phyloP scores from a whole-genome alignment of 177 flowering plant species.

The Vitis hybrid region DNA sequence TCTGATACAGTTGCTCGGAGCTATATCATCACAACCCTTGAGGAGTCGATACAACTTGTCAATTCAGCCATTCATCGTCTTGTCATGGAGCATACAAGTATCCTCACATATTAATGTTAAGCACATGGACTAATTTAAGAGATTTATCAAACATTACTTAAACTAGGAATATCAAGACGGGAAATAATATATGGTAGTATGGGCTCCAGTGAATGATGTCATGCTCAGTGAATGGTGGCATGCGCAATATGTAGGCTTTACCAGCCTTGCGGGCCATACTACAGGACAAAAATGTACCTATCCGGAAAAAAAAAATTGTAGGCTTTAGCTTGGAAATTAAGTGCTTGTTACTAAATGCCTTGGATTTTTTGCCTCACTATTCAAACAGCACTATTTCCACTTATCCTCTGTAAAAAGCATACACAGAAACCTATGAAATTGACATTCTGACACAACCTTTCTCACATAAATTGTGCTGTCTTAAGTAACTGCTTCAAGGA shows the following conservation, averaged over 20 bases:
- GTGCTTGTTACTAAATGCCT: no score
- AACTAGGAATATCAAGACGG: no score
- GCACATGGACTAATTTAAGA: not conserved
- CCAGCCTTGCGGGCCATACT: no score
- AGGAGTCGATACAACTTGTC: constrained; percentile 80
- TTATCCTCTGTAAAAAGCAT: not conserved
- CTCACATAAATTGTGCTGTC: not conserved
- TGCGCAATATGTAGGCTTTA: no score
- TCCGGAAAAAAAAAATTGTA: no score
- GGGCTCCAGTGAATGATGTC: no score
- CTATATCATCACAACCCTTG: constrained; percentile 86
- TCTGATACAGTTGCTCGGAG: constrained; percentile 90
- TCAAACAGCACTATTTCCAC: not conserved
- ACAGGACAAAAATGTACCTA: no score
- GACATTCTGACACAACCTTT: not conserved
- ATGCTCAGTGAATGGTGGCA: no score
- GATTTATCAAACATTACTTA: not conserved
- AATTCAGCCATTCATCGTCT: constrained; percentile 83
- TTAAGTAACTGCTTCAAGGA: not conserved
- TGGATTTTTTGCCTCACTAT: no score
- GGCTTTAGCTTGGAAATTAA: no score
- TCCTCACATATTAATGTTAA: constrained; percentile 44
- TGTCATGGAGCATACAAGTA: constrained; percentile 83
- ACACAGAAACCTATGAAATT: constrained; percentile 2
- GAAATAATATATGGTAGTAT: no score